A percentile compares a stretch with the other conserved stretches of the same genome.
Conservation (phyloP, 2,329 filamentous ascomycete species). For the Zymoseptoria crescenta region DNA sequence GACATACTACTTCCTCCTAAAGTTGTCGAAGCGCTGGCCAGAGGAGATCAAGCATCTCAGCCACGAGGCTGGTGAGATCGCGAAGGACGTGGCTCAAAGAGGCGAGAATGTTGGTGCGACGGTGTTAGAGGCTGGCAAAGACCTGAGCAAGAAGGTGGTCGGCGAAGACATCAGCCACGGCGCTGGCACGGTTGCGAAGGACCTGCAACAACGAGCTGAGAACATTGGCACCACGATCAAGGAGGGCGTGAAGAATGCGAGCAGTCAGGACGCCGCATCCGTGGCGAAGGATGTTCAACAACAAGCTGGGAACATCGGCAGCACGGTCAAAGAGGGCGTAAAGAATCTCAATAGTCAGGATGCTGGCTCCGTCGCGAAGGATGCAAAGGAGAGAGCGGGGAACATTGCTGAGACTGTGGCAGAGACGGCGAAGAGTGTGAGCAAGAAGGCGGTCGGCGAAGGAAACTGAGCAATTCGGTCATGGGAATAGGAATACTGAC, state of each 20-base stretch:
- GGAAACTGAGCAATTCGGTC: background rate
- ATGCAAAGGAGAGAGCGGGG: constrained; percentile 21
- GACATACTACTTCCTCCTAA: constrained; percentile 60
- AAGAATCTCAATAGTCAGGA: constrained; percentile 8
- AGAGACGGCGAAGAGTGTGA: constrained; percentile 16
- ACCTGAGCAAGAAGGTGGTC: constrained; percentile 14
- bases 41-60: constrained; percentile 30
- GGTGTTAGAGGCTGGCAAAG: constrained; percentile 9
- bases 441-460: constrained; percentile 11
- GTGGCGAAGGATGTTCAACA: background rate
- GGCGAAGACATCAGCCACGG: constrained; percentile 25
- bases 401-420: constrained; percentile 14
- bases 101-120: constrained; percentile 21
- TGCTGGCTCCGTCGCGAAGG: background rate
- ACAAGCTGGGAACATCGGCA: constrained; percentile 24
- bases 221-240: constrained; percentile 13
- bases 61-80: constrained; percentile 9
- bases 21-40: constrained; percentile 36
- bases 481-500: background rate
- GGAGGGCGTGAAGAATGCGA: constrained; percentile 13
- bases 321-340: constrained; percentile 14
- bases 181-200: constrained; percentile 14
- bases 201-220: constrained; percentile 20
- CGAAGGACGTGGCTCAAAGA: constrained; percentile 13
- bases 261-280: background rate